These are phyloP conservation scores for Larix kaempferi DNA, from an alignment of 75 land plant genomes.

Conservation along the genomic window DNA sequence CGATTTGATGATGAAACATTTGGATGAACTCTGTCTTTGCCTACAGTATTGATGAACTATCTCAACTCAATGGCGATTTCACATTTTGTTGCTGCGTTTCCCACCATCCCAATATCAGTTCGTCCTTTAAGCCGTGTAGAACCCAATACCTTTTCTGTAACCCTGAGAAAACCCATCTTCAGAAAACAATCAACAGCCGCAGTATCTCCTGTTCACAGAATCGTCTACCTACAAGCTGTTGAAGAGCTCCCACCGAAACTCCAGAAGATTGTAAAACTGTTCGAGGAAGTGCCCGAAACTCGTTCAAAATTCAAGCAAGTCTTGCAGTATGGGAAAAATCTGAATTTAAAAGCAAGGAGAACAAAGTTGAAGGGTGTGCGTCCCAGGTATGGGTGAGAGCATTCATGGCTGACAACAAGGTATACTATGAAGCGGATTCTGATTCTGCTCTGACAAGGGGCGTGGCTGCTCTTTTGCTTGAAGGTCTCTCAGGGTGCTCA, in stretches of 20 bases:
- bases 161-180: not conserved
- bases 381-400: conserved; percentile 97
- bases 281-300: conserved; percentile 59
- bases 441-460: conserved; percentile 83
- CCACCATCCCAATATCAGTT: no score
- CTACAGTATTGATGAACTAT: no score
- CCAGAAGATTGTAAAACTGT: conserved; percentile 62
- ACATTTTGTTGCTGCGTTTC: no score
- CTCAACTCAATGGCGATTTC: no score
- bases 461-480: conserved; percentile 77
- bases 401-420: conserved; percentile 3
- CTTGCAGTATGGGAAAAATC: conserved; percentile 60
- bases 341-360: conserved; percentile 48
- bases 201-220: not conserved
- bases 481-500: conserved; percentile 63
- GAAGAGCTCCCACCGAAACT: conserved; percentile 63
- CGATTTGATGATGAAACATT: no score
- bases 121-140: no score
- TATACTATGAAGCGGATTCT: conserved; percentile 73
- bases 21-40: no score
- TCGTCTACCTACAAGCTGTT: conserved; percentile 10
- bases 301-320: conserved; percentile 82
- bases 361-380: conserved; percentile 85
- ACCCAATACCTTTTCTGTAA: no score
- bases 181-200: not conserved